These are phyloP conservation scores for Cylindrotheca fusiformis DNA, from an alignment of 108 stramenopile genomes.

Conservation along the genomic window DNA sequence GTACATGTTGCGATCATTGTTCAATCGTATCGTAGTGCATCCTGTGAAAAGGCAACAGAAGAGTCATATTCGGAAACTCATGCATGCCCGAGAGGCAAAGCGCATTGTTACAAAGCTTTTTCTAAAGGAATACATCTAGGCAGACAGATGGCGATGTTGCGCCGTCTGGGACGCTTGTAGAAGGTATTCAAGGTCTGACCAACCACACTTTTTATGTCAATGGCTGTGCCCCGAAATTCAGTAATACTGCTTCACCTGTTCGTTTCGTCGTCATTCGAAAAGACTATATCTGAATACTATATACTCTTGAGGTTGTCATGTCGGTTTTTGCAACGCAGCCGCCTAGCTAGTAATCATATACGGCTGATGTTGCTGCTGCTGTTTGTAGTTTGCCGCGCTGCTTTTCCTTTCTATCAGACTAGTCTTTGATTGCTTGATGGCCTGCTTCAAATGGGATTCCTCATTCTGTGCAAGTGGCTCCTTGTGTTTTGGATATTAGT, in stretches of 20 bases:
- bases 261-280: constrained; percentile 37
- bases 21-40: constrained; percentile 31
- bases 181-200: constrained; percentile 43
- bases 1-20: constrained; percentile 63
- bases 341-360: too few species aligned
- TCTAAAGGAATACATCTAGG: constrained; percentile 16
- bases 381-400: too few species aligned
- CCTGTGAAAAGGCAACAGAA: constrained; percentile 8
- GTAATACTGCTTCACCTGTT: constrained; percentile 60
- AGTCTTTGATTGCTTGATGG: too few species aligned
- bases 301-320: too few species aligned
- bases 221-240: constrained; percentile 54
- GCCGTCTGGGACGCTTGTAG: constrained; percentile 58
- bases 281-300: too few species aligned
- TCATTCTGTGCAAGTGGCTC: too few species aligned
- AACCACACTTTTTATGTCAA: constrained; percentile 68
- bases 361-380: too few species aligned
- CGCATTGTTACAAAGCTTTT: constrained; percentile 64
- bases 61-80: constrained; percentile 54
- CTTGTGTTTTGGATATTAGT: too few species aligned
- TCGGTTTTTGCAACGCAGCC: too few species aligned
- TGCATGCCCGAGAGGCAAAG: constrained; percentile 45
- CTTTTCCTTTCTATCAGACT: too few species aligned
- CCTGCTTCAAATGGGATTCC: too few species aligned
- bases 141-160: constrained; percentile 36